Conservation (phyloP, 495 filamentous ascomycete genomes). For the Podospora didyma region DNA sequence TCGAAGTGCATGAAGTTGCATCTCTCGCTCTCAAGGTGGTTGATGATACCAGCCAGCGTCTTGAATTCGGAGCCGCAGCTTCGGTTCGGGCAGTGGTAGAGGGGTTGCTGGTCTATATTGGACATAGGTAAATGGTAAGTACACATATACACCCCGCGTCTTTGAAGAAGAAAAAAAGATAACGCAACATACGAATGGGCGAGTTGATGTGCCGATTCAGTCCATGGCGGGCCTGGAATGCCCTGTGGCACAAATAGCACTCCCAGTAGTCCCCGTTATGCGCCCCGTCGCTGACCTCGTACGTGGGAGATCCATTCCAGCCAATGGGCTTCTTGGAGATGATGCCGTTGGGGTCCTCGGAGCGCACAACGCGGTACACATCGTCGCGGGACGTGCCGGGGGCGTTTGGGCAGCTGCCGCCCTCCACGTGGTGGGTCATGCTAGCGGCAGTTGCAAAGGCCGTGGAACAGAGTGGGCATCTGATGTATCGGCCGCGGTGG, state of each 20-base stretch:
- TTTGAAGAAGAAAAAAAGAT: background rate
- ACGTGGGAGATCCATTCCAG: slow-evolving; percentile 15
- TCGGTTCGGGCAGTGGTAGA: slow-evolving; percentile 52
- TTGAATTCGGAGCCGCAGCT: slow-evolving; percentile 43
- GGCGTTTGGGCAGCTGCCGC: slow-evolving; percentile 17
- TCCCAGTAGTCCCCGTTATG: slow-evolving; percentile 25
- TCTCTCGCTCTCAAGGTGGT: slow-evolving; percentile 52
- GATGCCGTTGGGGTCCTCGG: slow-evolving; percentile 25
- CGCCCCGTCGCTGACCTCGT: slow-evolving; percentile 15
- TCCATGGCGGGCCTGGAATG: slow-evolving; percentile 4
- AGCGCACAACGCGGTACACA: slow-evolving; percentile 26
- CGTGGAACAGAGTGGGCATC: slow-evolving; percentile 30
- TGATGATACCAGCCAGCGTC: slow-evolving; percentile 46
- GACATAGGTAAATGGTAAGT: background rate
- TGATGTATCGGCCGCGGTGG: slow-evolving; percentile 22
- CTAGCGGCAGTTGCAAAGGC: slow-evolving; percentile 27
- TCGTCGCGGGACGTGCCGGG: slow-evolving; percentile 22
- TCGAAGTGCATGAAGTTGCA: slow-evolving; percentile 48
- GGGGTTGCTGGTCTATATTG: slow-evolving; percentile 35
- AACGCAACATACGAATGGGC: slow-evolving; percentile 30
- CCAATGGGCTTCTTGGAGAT: slow-evolving; percentile 34
- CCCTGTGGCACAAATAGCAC: slow-evolving; percentile 30
- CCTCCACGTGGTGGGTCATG: slow-evolving; percentile 30
- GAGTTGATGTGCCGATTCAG: slow-evolving; percentile 35
- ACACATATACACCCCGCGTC: background rate